Evolutionary conservation across 2,329 filamentous ascomycete genomes (phyloP).

Genomic region (Neofusicoccum umdonicola): DNA sequence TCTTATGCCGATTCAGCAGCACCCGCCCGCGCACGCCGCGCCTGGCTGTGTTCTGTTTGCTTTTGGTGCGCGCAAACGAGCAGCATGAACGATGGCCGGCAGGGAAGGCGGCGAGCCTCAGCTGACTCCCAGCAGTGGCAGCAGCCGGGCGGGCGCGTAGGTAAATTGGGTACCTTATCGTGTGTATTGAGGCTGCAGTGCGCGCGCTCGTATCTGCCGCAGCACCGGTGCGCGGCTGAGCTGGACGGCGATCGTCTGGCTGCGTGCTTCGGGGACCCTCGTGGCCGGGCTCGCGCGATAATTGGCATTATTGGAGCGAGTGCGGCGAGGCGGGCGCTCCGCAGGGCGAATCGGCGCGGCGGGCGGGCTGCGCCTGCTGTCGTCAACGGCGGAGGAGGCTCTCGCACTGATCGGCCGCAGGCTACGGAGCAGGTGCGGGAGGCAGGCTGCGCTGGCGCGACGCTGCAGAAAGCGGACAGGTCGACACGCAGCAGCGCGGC

Average conservation of each 20-base stretch:
- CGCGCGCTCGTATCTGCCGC: constrained; percentile 1
- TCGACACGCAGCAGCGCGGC: not conserved
- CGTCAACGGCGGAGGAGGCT: not conserved
- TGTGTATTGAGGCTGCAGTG: no score
- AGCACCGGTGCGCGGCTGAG: not conserved
- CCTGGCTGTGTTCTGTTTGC: not conserved
- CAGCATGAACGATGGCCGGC: not conserved
- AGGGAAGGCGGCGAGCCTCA: not conserved
- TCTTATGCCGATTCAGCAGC: constrained; percentile 2
- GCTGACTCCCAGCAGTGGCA: not conserved
- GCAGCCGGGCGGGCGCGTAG: not conserved
- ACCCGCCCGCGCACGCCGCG: not conserved
- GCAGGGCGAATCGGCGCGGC: not conserved
- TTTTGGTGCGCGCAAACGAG: not conserved
- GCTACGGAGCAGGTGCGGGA: no score
- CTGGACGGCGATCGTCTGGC: not conserved
- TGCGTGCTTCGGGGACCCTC: no score
- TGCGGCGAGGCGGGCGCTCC: not conserved
- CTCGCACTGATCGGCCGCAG: not conserved
- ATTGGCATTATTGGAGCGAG: not conserved
- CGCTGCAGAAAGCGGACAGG: not conserved
- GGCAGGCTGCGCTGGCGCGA: no score
- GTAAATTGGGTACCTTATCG: not conserved
- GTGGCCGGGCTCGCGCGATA: not conserved
- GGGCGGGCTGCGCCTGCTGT: not conserved